Evolutionary conservation across 2,329 filamentous ascomycete genomes (phyloP).

Genomic region (Colletotrichum musicola): DNA sequence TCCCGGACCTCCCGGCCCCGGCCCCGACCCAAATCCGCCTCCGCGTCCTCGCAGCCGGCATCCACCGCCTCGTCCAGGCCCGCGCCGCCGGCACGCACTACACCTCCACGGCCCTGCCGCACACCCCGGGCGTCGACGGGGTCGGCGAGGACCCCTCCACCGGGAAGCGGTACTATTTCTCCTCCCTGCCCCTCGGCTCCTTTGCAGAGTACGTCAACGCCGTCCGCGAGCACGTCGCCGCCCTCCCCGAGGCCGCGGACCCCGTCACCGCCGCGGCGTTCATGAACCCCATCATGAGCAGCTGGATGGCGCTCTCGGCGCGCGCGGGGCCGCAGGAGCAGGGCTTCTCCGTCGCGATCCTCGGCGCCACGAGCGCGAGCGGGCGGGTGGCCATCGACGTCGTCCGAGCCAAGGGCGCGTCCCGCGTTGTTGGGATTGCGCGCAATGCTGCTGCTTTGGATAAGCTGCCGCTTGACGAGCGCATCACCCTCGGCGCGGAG

Average conservation of each 20-base stretch:
- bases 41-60: slow-evolving; percentile 57
- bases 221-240: slow-evolving; percentile 51
- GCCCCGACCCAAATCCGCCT: slow-evolving; percentile 62
- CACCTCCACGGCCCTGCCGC: slow-evolving; percentile 60
- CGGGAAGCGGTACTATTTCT: slow-evolving; percentile 64
- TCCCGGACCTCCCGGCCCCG: slow-evolving; percentile 48
- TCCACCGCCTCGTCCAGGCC: slow-evolving; percentile 66
- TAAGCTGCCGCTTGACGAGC: slow-evolving; percentile 58
- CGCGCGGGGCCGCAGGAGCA: slow-evolving; percentile 54
- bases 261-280: slow-evolving; percentile 63
- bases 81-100: slow-evolving; percentile 69
- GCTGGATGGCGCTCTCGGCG: slow-evolving; percentile 68
- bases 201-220: slow-evolving; percentile 64
- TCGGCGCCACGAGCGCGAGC: slow-evolving; percentile 66
- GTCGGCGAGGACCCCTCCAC: slow-evolving; percentile 60
- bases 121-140: slow-evolving; percentile 66
- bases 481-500: slow-evolving; percentile 56
- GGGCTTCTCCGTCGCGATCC: slow-evolving; percentile 62
- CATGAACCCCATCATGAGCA: slow-evolving; percentile 67
- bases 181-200: slow-evolving; percentile 51
- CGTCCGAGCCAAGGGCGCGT: slow-evolving; percentile 62
- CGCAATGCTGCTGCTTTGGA: slow-evolving; percentile 59
- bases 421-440: slow-evolving; percentile 63
- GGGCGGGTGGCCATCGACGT: slow-evolving; percentile 64
- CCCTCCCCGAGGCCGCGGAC: slow-evolving; percentile 60